These are phyloP conservation scores for Elongisporangium anandrum DNA, from an alignment of 352 stramenopile species.

Conservation along the genomic window DNA sequence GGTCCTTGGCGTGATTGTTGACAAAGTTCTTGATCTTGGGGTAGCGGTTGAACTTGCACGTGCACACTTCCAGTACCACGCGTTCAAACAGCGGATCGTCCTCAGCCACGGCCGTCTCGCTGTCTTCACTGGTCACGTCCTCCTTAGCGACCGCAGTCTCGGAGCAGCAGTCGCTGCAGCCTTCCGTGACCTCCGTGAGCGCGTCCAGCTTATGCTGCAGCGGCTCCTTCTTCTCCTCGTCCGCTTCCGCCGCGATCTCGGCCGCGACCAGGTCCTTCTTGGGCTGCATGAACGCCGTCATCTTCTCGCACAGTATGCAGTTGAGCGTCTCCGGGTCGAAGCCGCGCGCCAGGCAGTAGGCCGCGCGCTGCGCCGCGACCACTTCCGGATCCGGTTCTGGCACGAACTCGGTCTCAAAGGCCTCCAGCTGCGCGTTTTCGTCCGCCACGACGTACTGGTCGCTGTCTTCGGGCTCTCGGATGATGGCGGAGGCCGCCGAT, in stretches of 20 bases:
- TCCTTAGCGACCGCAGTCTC: constrained; percentile 33
- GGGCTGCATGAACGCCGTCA: constrained; percentile 27
- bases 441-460: background rate
- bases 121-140: constrained; percentile 8
- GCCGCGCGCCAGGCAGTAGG: constrained; percentile 28
- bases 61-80: constrained; percentile 53
- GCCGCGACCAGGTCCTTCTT: constrained; percentile 5
- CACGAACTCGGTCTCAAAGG: background rate
- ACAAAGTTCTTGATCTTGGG: constrained; percentile 71
- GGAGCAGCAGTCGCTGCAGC: constrained; percentile 48
- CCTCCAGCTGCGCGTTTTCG: background rate
- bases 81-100: constrained; percentile 22
- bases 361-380: background rate
- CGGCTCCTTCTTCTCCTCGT: constrained; percentile 11
- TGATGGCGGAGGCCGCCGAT: background rate
- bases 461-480: background rate
- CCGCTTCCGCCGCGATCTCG: constrained; percentile 3
- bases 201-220: background rate
- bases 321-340: constrained; percentile 61
- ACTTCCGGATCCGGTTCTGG: background rate
- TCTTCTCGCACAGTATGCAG: constrained; percentile 47
- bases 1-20: constrained; percentile 35
- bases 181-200: constrained; percentile 8
- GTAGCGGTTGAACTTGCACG: constrained; percentile 46
- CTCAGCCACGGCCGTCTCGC: background rate